Evolutionary conservation across 176 grass and related monocot species (phyloP).

Genomic region (Oryza glaberrima): DNA sequence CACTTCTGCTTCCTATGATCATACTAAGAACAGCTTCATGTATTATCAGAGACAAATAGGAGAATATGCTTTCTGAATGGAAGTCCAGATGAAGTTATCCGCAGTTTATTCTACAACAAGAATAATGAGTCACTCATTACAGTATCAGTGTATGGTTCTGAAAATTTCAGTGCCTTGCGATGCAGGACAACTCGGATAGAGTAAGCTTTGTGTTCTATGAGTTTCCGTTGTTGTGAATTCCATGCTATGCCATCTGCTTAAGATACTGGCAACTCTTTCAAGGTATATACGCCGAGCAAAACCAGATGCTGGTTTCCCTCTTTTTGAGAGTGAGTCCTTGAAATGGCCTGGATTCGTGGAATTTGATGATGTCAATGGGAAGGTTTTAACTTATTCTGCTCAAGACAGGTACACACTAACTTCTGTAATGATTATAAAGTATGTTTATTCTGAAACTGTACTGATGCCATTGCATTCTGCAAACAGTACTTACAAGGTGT

Average conservation of each 20-base stretch:
- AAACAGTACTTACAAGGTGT: slow-evolving; percentile 96
- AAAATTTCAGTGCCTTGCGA: slow-evolving; percentile 83
- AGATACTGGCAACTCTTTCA: slow-evolving; percentile 20
- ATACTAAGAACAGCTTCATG: slow-evolving; percentile 31
- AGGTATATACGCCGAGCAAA: slow-evolving; percentile 90
- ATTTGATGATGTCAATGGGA: slow-evolving; percentile 99
- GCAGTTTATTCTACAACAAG: slow-evolving; percentile 97
- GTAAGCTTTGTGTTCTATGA: slow-evolving; percentile 41
- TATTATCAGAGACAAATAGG: slow-evolving; percentile 71
- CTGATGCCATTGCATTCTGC: slow-evolving; percentile 38
- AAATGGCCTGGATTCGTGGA: slow-evolving; percentile 99
- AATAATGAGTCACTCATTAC: slow-evolving; percentile 93
- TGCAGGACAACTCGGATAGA: slow-evolving; percentile 89
- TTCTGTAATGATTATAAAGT: slow-evolving; percentile 12
- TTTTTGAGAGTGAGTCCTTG: slow-evolving; percentile 91
- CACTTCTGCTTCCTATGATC: slow-evolving; percentile 20
- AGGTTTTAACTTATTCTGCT: slow-evolving; percentile 95
- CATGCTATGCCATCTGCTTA: background rate
- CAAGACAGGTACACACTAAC: slow-evolving; percentile 75
- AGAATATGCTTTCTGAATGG: slow-evolving; percentile 94
- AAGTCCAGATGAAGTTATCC: slow-evolving; percentile 87
- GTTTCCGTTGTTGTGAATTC: background rate
- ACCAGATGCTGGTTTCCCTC: slow-evolving; percentile 87
- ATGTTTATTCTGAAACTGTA: background rate
- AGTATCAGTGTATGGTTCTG: slow-evolving; percentile 85